Evolutionary conservation across 495 filamentous ascomycete species (phyloP).

Genomic region (Diplogelasinospora grovesii): DNA sequence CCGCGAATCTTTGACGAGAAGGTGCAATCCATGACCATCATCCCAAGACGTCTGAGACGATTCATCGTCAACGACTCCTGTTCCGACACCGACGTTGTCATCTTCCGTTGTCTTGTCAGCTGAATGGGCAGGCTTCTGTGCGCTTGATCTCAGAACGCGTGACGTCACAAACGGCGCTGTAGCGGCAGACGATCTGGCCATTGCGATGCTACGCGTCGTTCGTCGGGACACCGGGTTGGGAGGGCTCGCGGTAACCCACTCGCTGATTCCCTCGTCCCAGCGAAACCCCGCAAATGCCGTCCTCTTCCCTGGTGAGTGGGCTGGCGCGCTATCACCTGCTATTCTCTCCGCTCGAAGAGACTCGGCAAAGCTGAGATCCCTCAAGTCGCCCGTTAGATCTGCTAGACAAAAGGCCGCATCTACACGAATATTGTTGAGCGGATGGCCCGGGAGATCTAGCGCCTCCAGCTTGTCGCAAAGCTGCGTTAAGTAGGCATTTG

Average conservation of each 20-base stretch:
- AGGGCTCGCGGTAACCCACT: slow-evolving; percentile 38
- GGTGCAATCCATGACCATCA: too few relatives aligned
- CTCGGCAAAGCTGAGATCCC: slow-evolving; percentile 39
- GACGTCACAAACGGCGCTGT: too few relatives aligned
- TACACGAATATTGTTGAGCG: slow-evolving; percentile 16
- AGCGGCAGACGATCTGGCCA: background rate
- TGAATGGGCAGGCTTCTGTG: too few relatives aligned
- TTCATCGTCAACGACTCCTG: too few relatives aligned
- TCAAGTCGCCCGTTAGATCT: slow-evolving; percentile 34
- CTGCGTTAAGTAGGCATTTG: slow-evolving; percentile 13
- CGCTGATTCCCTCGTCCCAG: slow-evolving; percentile 47
- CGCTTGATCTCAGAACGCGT: too few relatives aligned
- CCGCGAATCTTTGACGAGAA: too few relatives aligned
- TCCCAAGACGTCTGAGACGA: too few relatives aligned
- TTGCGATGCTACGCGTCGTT: background rate
- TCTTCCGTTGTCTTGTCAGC: too few relatives aligned
- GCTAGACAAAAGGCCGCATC: slow-evolving; percentile 36
- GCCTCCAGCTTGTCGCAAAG: slow-evolving; percentile 22
- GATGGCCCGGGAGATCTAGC: slow-evolving; percentile 11
- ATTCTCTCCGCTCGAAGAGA: slow-evolving; percentile 14
- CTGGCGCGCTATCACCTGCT: too few relatives aligned
- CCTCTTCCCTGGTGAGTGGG: background rate
- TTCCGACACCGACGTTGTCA: too few relatives aligned
- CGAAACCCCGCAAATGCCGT: slow-evolving; percentile 30
- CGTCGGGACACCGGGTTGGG: background rate